Evolutionary conservation across 768 basidiomycete genomes (phyloP), one percentile per base, ranked within the genome.

Genomic region (Suillus subluteus): DNA sequence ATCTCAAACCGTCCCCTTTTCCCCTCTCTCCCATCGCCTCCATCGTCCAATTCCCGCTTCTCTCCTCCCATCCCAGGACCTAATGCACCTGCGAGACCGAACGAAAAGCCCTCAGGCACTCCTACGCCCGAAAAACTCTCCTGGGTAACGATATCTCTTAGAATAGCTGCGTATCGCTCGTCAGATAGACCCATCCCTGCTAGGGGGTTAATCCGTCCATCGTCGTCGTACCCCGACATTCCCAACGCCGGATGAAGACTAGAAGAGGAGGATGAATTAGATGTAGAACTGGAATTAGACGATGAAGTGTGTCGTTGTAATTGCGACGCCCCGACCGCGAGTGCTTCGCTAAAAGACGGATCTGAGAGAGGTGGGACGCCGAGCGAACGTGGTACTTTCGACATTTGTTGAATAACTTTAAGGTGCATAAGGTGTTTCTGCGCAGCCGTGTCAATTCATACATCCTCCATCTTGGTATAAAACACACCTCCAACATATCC

Each of bases 351-450:
- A 76, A 90, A 86, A 5, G 78, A 75, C 16, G 72, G 70, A 69
- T 89, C 88, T 18, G 85, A 82, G 37, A 88, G 78, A 1, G 86
- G 86, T 0, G 92, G 89, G 37, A 89, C 83, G 4, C 91, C 91
- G 15, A 91, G 78, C 0, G 89, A 84, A 18, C 89, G 86, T 2
- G 89, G 88, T 35, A 92, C 73, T 67, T 79, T 80, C 52, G 87
- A 84, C 79, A 94, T 89, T 74, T 92, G 87, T 76, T 94, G 91
- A 67, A 96, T 91, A 44, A 89, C 88, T 74, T 93, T 95, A 64
- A 95, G 87, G 73, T 96, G 94, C 79, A 88, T 89, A 40, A 95
- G 81, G 73, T 96, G 94, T 87, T 94, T 95, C 90, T 92, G 67
- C 41, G 55, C 15, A 8, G 18, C 21, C 13, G 59, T 32, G 15